Evolutionary conservation across 257 asterid species (phyloP).

Genomic region (Scutellaria baicalensis): DNA sequence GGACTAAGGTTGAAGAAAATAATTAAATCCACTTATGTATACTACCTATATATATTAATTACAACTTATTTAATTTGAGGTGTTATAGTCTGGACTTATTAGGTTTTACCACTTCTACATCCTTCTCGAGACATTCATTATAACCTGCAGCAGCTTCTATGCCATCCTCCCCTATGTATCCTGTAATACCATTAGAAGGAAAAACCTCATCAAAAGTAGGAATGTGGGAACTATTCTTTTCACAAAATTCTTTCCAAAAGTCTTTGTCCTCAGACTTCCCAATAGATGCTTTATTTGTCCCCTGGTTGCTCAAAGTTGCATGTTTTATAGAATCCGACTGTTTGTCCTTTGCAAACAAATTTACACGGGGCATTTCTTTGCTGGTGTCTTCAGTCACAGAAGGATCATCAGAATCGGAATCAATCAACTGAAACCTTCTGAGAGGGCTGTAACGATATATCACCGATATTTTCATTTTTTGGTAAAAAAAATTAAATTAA

Average conservation of each 20-base stretch:
- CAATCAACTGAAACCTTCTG: constrained; percentile 81
- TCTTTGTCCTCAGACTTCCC: constrained; percentile 32
- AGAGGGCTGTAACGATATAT: no score
- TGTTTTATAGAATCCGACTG: constrained; percentile 17
- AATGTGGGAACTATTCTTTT: constrained; percentile 36
- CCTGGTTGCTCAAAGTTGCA: constrained; percentile 16
- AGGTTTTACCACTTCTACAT: constrained; percentile 18
- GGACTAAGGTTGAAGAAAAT: no score
- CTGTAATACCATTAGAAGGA: constrained; percentile 48
- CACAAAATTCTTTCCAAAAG: constrained; percentile 60
- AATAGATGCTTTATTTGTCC: constrained; percentile 24
- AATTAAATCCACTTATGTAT: no score
- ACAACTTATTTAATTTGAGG: no score
- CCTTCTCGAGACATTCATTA: constrained; percentile 25
- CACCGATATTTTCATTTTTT: no score
- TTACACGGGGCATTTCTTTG: constrained; percentile 16
- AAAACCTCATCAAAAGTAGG: constrained; percentile 73
- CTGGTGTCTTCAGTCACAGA: constrained; percentile 22
- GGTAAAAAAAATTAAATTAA: no score
- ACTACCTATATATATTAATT: no score
- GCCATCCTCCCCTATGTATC: constrained; percentile 30
- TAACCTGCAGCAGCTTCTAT: constrained; percentile 26
- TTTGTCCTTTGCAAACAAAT: constrained; percentile 20
- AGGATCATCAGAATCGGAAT: constrained; percentile 78
- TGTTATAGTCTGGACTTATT: constrained; percentile 19